Percentiles rank a stretch among this genome's conserved stretches.
phyloP scores from a whole-genome alignment of 345 rosid genomes.

The Populus alba region DNA sequence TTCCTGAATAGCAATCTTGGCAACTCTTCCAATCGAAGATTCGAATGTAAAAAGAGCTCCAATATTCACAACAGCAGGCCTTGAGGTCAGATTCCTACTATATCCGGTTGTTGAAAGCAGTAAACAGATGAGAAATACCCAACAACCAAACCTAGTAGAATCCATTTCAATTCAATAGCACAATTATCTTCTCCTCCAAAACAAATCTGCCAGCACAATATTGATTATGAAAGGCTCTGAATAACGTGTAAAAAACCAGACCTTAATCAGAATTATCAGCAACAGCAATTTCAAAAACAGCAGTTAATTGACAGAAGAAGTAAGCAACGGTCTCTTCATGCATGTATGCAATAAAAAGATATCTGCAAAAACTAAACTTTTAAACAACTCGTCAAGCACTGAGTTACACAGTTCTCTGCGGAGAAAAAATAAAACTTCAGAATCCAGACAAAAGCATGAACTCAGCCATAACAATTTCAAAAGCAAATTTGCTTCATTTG shows the following conservation, averaged over 20 bases:
- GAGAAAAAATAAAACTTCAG: background rate
- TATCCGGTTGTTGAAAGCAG: conserved; percentile 31
- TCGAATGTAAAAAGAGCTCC: conserved; percentile 68
- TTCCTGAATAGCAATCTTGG: conserved; percentile 79
- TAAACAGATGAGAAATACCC: conserved; percentile 33
- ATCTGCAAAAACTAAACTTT: background rate
- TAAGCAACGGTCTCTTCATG: background rate
- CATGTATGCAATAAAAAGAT: background rate
- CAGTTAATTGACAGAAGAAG: background rate
- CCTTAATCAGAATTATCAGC: background rate
- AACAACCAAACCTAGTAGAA: conserved; percentile 27
- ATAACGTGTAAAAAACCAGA: background rate
- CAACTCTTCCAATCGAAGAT: conserved; percentile 74
- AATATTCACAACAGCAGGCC: conserved; percentile 61
- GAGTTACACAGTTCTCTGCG: background rate
- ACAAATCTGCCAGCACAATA: conserved; percentile 10
- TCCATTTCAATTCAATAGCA: conserved; percentile 35
- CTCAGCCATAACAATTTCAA: background rate
- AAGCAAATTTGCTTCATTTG: too few relatives aligned
- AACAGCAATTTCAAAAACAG: background rate
- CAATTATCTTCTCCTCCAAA: conserved; percentile 8
- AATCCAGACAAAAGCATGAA: conserved; percentile 1
- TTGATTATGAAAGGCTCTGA: conserved; percentile 15
- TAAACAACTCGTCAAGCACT: conserved; percentile 1
- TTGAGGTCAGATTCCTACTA: conserved; percentile 43